Evolutionary conservation across 345 rosid genomes (phyloP).

Genomic region (Crucihimalaya himalaica): DNA sequence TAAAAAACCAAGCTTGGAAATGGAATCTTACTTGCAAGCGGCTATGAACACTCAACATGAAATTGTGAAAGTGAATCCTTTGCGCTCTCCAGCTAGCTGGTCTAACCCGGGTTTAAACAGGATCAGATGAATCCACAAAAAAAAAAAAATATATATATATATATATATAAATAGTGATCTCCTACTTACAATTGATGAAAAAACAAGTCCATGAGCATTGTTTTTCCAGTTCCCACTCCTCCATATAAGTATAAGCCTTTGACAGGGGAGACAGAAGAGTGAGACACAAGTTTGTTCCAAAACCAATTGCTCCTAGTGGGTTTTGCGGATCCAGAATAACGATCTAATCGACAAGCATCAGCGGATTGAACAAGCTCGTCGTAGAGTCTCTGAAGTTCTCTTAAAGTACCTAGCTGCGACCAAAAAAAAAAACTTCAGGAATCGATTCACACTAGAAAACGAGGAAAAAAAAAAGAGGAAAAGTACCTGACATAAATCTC

Average conservation of each 20-base stretch:
- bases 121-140: constrained; percentile 17
- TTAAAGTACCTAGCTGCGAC: constrained; percentile 74
- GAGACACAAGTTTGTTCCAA: constrained; percentile 87
- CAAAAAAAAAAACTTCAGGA: neutral
- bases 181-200: constrained; percentile 72
- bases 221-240: constrained; percentile 97
- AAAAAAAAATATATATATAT: no score
- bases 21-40: constrained; percentile 75
- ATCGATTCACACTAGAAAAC: neutral
- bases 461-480: neutral
- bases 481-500: constrained; percentile 80
- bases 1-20: constrained; percentile 10
- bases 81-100: constrained; percentile 87
- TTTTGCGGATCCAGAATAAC: constrained; percentile 75
- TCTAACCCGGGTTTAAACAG: constrained; percentile 41
- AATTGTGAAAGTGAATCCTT: constrained; percentile 97
- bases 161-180: neutral
- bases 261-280: constrained; percentile 69
- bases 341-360: constrained; percentile 83
- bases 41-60: constrained; percentile 93
- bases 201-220: constrained; percentile 98
- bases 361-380: constrained; percentile 81
- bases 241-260: constrained; percentile 92
- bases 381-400: constrained; percentile 89
- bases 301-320: constrained; percentile 84